These are phyloP conservation scores for Rhazya stricta DNA, from an alignment of 257 asterid species.

Conservation along the genomic window DNA sequence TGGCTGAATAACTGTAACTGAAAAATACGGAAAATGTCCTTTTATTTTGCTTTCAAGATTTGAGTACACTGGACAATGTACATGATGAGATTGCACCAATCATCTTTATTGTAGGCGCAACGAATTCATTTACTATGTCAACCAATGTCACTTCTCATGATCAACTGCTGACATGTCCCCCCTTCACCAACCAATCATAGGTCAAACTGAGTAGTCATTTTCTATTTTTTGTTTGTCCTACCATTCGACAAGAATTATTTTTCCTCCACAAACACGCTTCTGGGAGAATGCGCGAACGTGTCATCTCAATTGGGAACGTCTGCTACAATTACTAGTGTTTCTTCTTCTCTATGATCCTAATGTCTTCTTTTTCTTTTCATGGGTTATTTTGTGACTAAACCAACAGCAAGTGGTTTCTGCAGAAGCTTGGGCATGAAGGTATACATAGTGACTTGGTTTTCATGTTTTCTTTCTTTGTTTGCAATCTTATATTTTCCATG, in stretches of 20 bases:
- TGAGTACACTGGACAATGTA: background rate
- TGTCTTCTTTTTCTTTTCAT: slow-evolving; percentile 11
- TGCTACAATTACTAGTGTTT: background rate
- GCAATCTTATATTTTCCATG: background rate
- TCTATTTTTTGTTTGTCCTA: background rate
- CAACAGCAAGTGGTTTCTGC: slow-evolving; percentile 90
- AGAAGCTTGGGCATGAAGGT: slow-evolving; percentile 95
- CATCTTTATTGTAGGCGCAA: background rate
- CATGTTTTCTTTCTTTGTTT: background rate
- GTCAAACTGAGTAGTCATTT: background rate
- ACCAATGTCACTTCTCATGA: background rate
- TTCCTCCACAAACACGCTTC: background rate
- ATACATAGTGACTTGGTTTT: slow-evolving; percentile 1
- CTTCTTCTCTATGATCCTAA: slow-evolving; percentile 12
- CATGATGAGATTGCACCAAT: background rate
- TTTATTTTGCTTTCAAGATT: background rate
- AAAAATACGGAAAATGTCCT: too few species aligned
- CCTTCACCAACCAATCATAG: background rate
- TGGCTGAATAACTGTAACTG: background rate
- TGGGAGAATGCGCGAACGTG: background rate
- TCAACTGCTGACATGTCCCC: background rate
- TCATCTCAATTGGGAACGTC: background rate
- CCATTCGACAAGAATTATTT: background rate
- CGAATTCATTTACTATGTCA: too few species aligned
- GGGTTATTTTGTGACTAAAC: slow-evolving; percentile 25